A percentile compares a stretch with the other conserved stretches of the same genome.
Evolutionary conservation across 2,329 filamentous ascomycete genomes (phyloP).

Genomic region (Aspergillus sp.): DNA sequence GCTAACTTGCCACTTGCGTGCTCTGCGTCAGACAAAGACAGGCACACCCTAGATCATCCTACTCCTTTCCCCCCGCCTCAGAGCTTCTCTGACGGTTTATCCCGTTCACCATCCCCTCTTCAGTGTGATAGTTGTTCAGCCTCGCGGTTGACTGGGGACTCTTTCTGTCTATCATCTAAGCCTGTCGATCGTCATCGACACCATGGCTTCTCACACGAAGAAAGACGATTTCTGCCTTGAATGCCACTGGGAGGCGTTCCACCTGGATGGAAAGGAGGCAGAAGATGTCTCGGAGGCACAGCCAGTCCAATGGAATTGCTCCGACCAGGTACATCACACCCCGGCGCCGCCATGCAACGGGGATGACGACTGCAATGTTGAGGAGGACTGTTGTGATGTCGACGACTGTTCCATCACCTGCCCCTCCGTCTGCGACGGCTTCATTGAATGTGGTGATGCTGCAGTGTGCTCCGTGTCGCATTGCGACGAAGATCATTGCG

Average conservation of each 20-base stretch:
- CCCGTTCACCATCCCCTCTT: background rate
- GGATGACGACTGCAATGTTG: conserved; percentile 36
- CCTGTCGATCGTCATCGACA: conserved; percentile 13
- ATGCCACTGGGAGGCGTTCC: conserved; percentile 45
- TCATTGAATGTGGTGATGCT: conserved; percentile 42
- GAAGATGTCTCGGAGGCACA: conserved; percentile 25
- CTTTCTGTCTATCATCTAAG: background rate
- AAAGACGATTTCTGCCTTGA: conserved; percentile 43
- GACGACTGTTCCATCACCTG: conserved; percentile 43
- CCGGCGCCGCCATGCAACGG: conserved; percentile 29
- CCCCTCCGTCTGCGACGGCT: conserved; percentile 45
- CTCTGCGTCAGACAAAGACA: background rate
- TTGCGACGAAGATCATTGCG: conserved; percentile 32
- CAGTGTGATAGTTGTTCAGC: background rate
- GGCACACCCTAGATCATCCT: background rate
- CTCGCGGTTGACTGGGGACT: background rate
- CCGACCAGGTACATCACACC: conserved; percentile 32
- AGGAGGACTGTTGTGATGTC: conserved; percentile 43
- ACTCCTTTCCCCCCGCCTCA: background rate
- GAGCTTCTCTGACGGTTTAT: background rate
- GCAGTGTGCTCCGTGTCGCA: conserved; percentile 40
- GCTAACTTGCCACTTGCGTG: conserved; percentile 5
- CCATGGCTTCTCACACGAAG: conserved; percentile 36
- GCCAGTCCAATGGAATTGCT: conserved; percentile 32
- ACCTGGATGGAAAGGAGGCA: conserved; percentile 36